Evolutionary conservation across 306 rosid genomes (phyloP), one percentile per base, ranked within the genome.

Genomic region (Lathyrus oleraceus): DNA sequence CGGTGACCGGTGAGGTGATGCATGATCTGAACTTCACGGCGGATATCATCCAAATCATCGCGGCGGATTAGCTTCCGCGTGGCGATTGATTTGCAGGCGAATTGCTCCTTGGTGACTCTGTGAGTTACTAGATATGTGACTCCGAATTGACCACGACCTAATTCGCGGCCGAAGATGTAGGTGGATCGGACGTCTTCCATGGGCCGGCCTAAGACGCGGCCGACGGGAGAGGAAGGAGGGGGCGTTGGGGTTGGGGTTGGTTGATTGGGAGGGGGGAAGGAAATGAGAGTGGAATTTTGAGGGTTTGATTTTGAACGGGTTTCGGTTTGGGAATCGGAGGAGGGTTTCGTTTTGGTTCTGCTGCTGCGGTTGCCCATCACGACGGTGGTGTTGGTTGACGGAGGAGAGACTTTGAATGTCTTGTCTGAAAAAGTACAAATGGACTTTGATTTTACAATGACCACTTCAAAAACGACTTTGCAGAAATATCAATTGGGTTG

Each of bases 21-120:
- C 99, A 94, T 94, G 87, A 94, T 94, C 83, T 94, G 99, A 5
- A 91, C 97, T 81, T 91, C 97, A 2, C 99, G 96, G n/a, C 95
- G 89, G 25, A 94, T 79, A 56, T 91, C 99, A 0, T 94, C 99
- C 40, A 91, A 42, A 66, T 94, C 99, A 54, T 88, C 99, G 15
- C 77, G 83, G 79, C 79, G 73, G 6, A 85, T 27, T 8, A 94
- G 90, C 81, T 91, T 94, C 16, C 97, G 82, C 0, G 97, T 78
- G 14, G 97, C 99, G 73, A 94, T 94, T 12, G 97, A 87, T 71
- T 94, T 91, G 83, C 99, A 94, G 32, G 99, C 99, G 65, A 91
- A 87, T 32, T 85, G 87, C 39, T 81, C 86, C 49, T 85, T 79
- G 8, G 96, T 88, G 23, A 39, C 65, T 77, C 83, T 91, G 83